Percentiles rank a stretch among this genome's conserved stretches.
phyloP scores from a whole-genome alignment of 768 basidiomycete genomes.

The Panaeolus cyanescens region DNA sequence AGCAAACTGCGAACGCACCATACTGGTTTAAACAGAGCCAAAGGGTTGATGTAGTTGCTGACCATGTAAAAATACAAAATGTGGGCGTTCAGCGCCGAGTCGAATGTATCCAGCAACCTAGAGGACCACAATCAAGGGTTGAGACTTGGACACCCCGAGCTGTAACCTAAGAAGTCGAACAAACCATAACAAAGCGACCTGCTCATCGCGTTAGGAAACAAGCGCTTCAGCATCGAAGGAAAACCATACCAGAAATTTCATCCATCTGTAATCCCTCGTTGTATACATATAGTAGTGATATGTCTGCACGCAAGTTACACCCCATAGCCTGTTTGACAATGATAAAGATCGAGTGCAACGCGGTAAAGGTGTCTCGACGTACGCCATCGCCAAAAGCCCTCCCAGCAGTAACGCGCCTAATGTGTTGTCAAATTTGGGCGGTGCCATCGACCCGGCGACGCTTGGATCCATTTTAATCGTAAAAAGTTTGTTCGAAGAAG shows the following conservation, averaged over 20 bases:
- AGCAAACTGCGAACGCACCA: conserved; percentile 40
- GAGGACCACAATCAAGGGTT: conserved; percentile 2
- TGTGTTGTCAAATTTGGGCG: conserved; percentile 43
- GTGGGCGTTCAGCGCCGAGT: conserved; percentile 52
- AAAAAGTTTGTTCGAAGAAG: background rate
- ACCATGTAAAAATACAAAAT: conserved; percentile 62
- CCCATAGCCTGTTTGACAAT: conserved; percentile 48
- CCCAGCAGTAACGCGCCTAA: conserved; percentile 59
- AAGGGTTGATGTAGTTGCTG: conserved; percentile 50
- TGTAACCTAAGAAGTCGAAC: too few species aligned
- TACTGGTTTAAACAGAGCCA: conserved; percentile 41
- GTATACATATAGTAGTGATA: conserved; percentile 49
- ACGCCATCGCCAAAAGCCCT: conserved; percentile 56
- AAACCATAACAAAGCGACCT: conserved; percentile 39
- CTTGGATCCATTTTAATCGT: background rate
- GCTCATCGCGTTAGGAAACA: background rate
- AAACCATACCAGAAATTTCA: conserved; percentile 40
- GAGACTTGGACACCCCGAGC: too few species aligned
- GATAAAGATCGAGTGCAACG: background rate
- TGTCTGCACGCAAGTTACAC: conserved; percentile 56
- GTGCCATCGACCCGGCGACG: background rate
- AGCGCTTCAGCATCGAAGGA: background rate
- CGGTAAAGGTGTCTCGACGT: conserved; percentile 33
- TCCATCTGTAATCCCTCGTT: conserved; percentile 15
- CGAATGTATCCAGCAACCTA: conserved; percentile 59